A percentile compares a stretch with the other conserved stretches of the same genome.
These are phyloP conservation scores for Heterobasidion parviporum DNA, from an alignment of 1,284 basidiomycete species.

Conservation along the genomic window DNA sequence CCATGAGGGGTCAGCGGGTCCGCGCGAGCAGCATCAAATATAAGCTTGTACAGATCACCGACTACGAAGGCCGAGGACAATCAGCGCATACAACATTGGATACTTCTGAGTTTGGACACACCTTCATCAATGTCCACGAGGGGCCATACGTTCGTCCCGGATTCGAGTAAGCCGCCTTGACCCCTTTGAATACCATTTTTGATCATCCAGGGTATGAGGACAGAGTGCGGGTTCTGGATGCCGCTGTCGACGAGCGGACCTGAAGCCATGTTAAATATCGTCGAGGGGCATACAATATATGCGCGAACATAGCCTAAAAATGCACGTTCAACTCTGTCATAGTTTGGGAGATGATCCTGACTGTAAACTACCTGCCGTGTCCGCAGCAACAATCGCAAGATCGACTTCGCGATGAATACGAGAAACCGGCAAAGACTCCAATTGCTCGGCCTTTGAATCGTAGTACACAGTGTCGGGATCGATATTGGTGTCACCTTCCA, in stretches of 20 bases:
- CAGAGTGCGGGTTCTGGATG: constrained; percentile 35
- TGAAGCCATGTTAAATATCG: constrained; percentile 37
- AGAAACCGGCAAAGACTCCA: constrained; percentile 28
- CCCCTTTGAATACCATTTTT: constrained; percentile 22
- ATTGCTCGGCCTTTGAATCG: constrained; percentile 29
- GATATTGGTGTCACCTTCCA: constrained; percentile 23
- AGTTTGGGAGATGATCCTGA: not conserved
- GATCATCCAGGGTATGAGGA: constrained; percentile 35
- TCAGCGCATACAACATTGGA: not conserved
- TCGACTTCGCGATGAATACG: constrained; percentile 37
- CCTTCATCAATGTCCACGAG: constrained; percentile 38
- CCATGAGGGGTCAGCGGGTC: constrained; percentile 12
- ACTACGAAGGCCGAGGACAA: constrained; percentile 1
- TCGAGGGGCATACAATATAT: constrained; percentile 38
- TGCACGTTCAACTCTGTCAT: not conserved
- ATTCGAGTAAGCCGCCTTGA: constrained; percentile 18
- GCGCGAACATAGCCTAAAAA: constrained; percentile 31
- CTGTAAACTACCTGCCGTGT: constrained; percentile 26
- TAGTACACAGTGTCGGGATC: constrained; percentile 30
- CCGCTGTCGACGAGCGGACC: constrained; percentile 35
- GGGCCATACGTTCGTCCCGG: constrained; percentile 33
- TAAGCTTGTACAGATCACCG: constrained; percentile 7
- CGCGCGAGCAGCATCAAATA: constrained; percentile 11
- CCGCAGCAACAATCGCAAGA: constrained; percentile 28
- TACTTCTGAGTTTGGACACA: constrained; percentile 10